Percentiles rank a stretch among this genome's conserved stretches.
These are phyloP conservation scores for Metarhizium robertsii DNA, from an alignment of 2,329 filamentous ascomycete genomes.

Conservation along the genomic window DNA sequence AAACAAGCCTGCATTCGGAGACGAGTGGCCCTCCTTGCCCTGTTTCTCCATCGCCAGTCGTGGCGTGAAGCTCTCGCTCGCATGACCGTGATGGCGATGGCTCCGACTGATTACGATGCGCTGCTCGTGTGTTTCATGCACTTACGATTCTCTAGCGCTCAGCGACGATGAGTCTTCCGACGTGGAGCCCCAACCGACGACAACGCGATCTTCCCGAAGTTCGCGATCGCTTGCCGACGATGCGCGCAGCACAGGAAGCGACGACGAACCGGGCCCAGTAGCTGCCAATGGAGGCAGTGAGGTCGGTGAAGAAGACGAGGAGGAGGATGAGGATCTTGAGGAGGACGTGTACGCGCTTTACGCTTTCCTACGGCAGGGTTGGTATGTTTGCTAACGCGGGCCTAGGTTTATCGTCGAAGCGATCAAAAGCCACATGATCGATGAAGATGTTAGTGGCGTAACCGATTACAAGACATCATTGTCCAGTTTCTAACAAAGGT, in stretches of 20 bases:
- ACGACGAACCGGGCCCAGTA: slow-evolving; percentile 5
- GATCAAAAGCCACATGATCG: slow-evolving; percentile 57
- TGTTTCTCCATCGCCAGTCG: neutral
- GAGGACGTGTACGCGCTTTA: slow-evolving; percentile 32
- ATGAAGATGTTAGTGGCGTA: slow-evolving; percentile 36
- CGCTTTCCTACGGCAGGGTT: slow-evolving; percentile 11
- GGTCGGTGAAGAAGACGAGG: slow-evolving; percentile 24
- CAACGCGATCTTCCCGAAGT: slow-evolving; percentile 15
- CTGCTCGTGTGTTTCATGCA: neutral
- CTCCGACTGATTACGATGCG: neutral
- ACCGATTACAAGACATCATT: neutral
- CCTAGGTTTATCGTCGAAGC: slow-evolving; percentile 64
- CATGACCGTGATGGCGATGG: neutral
- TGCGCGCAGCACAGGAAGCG: slow-evolving; percentile 6
- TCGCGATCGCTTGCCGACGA: slow-evolving; percentile 13
- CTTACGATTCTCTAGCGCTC: slow-evolving; percentile 21
- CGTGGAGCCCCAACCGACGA: slow-evolving; percentile 12
- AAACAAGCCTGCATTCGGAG: neutral
- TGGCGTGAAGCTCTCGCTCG: neutral
- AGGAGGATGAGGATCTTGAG: slow-evolving; percentile 26
- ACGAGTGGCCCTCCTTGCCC: neutral
- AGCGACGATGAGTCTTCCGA: slow-evolving; percentile 28
- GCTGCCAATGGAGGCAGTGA: slow-evolving; percentile 15
- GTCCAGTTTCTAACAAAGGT: slow-evolving; percentile 2
- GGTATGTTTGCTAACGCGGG: slow-evolving; percentile 10